Conservation (phyloP, 768 basidiomycete species). For the Agaricus subrufescens region DNA sequence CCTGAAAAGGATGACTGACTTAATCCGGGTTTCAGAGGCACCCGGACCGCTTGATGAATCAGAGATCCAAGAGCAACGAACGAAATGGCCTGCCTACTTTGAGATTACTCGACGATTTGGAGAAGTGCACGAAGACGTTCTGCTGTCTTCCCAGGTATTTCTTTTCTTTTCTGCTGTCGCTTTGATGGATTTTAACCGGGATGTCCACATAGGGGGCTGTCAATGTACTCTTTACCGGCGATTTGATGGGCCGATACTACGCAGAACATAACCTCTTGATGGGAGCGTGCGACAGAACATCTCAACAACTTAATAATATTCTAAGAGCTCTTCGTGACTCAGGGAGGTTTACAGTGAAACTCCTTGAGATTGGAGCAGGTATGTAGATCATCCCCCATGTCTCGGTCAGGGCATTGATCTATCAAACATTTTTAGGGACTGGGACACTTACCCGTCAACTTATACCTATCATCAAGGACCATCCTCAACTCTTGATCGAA, state of each 20-base stretch:
- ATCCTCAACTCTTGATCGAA: neutral
- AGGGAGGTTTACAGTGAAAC: neutral
- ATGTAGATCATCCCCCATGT: neutral
- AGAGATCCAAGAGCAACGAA: neutral
- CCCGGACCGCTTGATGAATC: neutral
- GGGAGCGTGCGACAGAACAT: neutral
- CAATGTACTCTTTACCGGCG: neutral
- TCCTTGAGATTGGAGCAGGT: conserved; percentile 4
- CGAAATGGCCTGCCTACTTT: neutral
- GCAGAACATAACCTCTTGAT: neutral
- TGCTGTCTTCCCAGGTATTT: neutral
- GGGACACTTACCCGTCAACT: neutral
- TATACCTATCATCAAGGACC: neutral
- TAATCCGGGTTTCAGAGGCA: neutral
- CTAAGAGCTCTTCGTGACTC: neutral
- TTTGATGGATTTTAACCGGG: neutral
- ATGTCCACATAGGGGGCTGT: neutral
- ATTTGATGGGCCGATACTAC: neutral
- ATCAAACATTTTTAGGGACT: neutral
- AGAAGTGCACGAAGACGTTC: neutral
- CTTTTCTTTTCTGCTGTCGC: neutral
- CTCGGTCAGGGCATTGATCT: no score
- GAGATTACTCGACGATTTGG: neutral
- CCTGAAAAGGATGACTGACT: neutral
- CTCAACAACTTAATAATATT: neutral